Evolutionary conservation across 768 basidiomycete genomes (phyloP), one percentile per base, ranked within the genome.

Genomic region (Pisolithus tinctorius): DNA sequence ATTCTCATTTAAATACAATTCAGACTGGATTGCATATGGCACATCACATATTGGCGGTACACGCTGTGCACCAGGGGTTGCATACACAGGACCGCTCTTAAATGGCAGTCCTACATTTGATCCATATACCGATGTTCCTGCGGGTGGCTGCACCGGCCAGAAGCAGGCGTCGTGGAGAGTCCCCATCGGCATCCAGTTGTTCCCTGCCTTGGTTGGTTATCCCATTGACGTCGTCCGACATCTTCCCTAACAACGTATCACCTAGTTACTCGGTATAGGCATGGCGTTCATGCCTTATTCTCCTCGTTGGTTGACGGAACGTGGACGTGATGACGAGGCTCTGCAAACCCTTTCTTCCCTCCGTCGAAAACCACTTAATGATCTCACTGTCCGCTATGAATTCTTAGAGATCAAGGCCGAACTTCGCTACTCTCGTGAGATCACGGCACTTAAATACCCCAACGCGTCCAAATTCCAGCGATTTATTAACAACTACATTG

Each of bases 231-330:
- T 56, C 52, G 63, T 38, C 1, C 5, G 0, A 8, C 16, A 43
- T 10, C 30, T 16, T 10, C 40, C 10, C 45, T 10, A 42, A 30
- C 17, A 10, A 53, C 45, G 60, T 11, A 20, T 41, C 42, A 9
- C 27, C 25, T 27, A 66, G 67, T 61, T 59, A n/a, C 57, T 68
- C 49, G 65, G 60, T 6, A 46, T 67, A 30, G 65, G 65, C 36
- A 67, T 67, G 65, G 38, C 46, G 17, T 63, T 70, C 43, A 63
- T 74, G 58, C 73, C 73, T 20, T 72, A 69, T 48, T 74, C 74
- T 17, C 74, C 74, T 17, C 68, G 74, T 46, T 75, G 74, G 69
- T 59, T 74, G 36, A 65, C 68, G 53, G 67, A 70, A 47, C 63
- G 67, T 57, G 69, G 70, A 0, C 67, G 69, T 6, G 63, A 64